phyloP scores from a whole-genome alignment of 2,329 filamentous ascomycete genomes.

The Fusarium oligoseptatum region DNA sequence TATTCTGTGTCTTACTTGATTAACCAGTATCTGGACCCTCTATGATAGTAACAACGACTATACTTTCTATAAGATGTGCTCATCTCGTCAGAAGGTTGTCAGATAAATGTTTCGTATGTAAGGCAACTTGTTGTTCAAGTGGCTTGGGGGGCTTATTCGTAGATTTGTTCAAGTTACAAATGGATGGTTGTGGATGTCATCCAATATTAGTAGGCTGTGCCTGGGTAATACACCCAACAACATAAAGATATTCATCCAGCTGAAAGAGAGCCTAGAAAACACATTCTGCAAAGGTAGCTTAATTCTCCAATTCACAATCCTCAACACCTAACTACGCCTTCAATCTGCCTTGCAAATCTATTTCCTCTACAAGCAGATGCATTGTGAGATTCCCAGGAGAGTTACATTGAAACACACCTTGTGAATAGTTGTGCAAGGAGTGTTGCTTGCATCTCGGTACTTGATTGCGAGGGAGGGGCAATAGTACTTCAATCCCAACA shows the following conservation, averaged over 20 bases:
- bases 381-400: neutral
- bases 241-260: neutral
- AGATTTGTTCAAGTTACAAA: neutral
- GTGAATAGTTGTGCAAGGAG: neutral
- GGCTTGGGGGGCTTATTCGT: neutral
- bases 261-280: neutral
- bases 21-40: neutral
- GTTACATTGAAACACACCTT: neutral
- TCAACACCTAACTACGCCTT: neutral
- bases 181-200: neutral
- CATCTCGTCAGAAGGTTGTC: neutral
- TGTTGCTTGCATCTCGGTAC: neutral
- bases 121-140: neutral
- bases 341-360: neutral
- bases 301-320: neutral
- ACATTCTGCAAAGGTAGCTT: neutral
- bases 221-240: neutral
- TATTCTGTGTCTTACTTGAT: neutral
- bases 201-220: neutral
- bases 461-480: neutral
- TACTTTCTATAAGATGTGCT: neutral
- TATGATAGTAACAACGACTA: neutral
- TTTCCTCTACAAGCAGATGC: neutral
- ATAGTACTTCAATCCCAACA: neutral
- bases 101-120: neutral